Evolutionary conservation across 495 filamentous ascomycete species (phyloP), one percentile per base, ranked within the genome.

Genomic region (Aspergillus incahuasiensis): DNA sequence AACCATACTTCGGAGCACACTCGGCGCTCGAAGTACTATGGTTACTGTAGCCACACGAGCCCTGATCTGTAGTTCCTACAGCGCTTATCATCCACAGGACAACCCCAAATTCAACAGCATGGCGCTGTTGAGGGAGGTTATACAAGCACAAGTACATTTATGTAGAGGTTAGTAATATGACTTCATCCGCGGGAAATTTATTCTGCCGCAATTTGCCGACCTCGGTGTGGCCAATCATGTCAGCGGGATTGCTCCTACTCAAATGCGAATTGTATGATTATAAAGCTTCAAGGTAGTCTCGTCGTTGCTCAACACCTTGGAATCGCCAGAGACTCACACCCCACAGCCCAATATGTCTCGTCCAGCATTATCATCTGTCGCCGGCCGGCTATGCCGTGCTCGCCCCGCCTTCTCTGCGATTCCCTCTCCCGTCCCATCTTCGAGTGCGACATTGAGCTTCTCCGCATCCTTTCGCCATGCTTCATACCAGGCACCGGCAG

Each of bases 381-480:
- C 54, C 12, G 65, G 66, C 13, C 63, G 54, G 47, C 22, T 74
- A 40, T 64, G 62, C 5, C 62, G 66, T 24, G 42, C 52, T 28
- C 60, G 54, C 32, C 5, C 48, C 22, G 34, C 28, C 32, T 24
- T 21, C 43, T 63, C 59, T 58, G 52, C 56, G 19, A 25, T 68
- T 55, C 70, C 70, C 18, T 62, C 66, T n/a, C 63, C 63, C 35
- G 62, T 60, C 45, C 59, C 38, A 40, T 16, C 15, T 18, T 8
- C 68, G 28, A 40, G 38, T 40, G 15, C 66, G 24, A 51, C 56
- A 35, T 48, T 50, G 55, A 64, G 58, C 55, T 61, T 76, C 65
- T 73, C 73, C 63, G 66, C 71, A 72, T 67, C 64, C 35, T 61
- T 65, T 61, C 63, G 52, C 35, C 45, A 46, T 56, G 30, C 38